Evolutionary conservation across 768 basidiomycete species (phyloP).

Genomic region (Mycena leptocephala): DNA sequence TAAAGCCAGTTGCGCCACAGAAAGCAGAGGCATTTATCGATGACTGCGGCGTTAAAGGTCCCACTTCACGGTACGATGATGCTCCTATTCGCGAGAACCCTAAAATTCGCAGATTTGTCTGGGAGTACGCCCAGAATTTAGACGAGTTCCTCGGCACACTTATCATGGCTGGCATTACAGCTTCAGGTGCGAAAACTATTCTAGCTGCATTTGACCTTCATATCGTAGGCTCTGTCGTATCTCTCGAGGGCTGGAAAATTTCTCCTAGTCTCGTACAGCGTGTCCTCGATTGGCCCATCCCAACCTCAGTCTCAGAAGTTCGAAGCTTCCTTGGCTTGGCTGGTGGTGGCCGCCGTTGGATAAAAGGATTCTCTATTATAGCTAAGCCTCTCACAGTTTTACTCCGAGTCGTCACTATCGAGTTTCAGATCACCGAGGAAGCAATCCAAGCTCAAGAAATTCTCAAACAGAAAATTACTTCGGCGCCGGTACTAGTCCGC

Average conservation of each 20-base stretch:
- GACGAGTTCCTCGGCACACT: conserved; percentile 42
- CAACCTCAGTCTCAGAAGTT: conserved; percentile 32
- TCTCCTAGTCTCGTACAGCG: conserved; percentile 41
- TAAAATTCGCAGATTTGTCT: conserved; percentile 47
- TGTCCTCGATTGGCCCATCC: conserved; percentile 47
- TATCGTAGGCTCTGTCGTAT: conserved; percentile 50
- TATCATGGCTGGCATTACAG: conserved; percentile 47
- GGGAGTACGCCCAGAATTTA: conserved; percentile 41
- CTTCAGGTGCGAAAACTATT: conserved; percentile 49
- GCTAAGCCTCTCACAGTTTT: conserved; percentile 45
- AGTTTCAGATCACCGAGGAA: conserved; percentile 46
- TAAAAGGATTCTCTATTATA: conserved; percentile 39
- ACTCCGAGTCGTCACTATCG: neutral
- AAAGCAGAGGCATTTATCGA: conserved; percentile 39
- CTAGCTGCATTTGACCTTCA: conserved; percentile 35
- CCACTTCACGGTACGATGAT: conserved; percentile 29
- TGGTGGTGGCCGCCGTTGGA: conserved; percentile 44
- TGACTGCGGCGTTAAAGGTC: conserved; percentile 40
- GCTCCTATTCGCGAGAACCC: conserved; percentile 32
- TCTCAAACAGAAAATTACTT: conserved; percentile 41
- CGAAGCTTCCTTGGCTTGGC: conserved; percentile 43
- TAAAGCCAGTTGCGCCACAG: neutral
- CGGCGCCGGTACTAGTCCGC: conserved; percentile 46
- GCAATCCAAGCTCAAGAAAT: conserved; percentile 42
- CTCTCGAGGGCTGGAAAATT: conserved; percentile 48